Evolutionary conservation across 495 filamentous ascomycete species (phyloP).

Genomic region (Aspergillus heteromorphus): DNA sequence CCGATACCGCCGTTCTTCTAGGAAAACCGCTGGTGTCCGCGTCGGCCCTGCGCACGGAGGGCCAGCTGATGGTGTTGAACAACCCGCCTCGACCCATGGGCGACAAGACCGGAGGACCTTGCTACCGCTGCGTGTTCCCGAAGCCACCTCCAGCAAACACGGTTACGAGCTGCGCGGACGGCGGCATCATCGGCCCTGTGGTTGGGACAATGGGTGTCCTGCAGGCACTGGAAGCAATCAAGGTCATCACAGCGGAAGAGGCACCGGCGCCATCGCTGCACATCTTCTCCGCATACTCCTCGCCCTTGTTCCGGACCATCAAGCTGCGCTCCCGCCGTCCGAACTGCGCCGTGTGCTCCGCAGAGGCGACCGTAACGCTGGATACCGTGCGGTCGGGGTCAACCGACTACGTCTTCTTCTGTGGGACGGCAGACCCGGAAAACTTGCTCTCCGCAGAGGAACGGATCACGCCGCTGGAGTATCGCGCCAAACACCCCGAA

Average conservation of each 20-base stretch:
- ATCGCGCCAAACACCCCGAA: conserved; percentile 21
- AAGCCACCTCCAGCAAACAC: conserved; percentile 75
- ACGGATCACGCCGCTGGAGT: conserved; percentile 57
- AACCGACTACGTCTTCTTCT: conserved; percentile 76
- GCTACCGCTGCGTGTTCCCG: conserved; percentile 91
- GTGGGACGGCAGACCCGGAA: conserved; percentile 50
- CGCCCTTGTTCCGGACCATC: conserved; percentile 67
- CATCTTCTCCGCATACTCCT: conserved; percentile 67
- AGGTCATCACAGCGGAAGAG: conserved; percentile 54
- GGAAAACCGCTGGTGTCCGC: conserved; percentile 80
- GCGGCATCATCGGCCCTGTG: conserved; percentile 85
- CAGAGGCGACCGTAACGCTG: conserved; percentile 52
- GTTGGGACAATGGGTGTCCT: conserved; percentile 92
- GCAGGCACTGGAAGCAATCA: conserved; percentile 86
- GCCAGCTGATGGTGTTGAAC: conserved; percentile 80
- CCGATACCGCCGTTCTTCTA: conserved; percentile 76
- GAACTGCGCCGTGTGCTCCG: conserved; percentile 72
- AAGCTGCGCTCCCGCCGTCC: conserved; percentile 60
- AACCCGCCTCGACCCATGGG: conserved; percentile 45
- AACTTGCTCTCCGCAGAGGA: conserved; percentile 53
- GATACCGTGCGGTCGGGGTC: conserved; percentile 57
- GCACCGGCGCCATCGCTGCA: conserved; percentile 44
- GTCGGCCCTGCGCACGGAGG: conserved; percentile 78
- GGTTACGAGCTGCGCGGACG: conserved; percentile 80
- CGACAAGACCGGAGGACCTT: conserved; percentile 58